Base-by-base conservation (phyloP, 2,329 filamentous ascomycete genomes). In the Apiospora pterosperma region DNA sequence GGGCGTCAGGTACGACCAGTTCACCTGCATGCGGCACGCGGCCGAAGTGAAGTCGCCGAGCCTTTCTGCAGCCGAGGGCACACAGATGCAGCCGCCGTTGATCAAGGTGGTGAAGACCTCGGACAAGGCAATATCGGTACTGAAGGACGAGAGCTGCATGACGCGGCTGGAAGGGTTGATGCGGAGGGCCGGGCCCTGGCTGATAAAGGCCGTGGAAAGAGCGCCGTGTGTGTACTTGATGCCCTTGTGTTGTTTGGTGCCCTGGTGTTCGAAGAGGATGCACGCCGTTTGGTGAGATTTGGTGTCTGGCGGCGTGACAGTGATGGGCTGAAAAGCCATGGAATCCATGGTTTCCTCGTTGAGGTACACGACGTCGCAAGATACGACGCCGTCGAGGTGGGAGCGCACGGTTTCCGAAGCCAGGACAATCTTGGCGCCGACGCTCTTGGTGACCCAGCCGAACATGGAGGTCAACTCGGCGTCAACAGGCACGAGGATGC, bases 211-310 rank as follows among this genome's bases (percentile, higher is more conserved):
- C 0, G 86, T 85, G 1, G 85, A 84, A 1, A 90, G 78, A 0
- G 86, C 82, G 0, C 78, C 77, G 69, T 92, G 89, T 8, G 85
- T 85, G 66, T 90, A 85, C 21, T 89, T 85, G 14, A 88, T 84
- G 1, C 87, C 88, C 64, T 87, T 87, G 0, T 86, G 85, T 61
- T 81, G 82, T 60, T 82, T 83, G 1, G 85, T 84, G 0, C 84
- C 85, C 0, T 85, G 84, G 2, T 84, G 84, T 0, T 84, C 85
- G 66, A 90, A 87, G 5, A 91, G 82, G 3, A 88, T 80, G 70
- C 88, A 90, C 0, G 88, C 88, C 2, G 81, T 79, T 28, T 84
- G 81, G 25, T 82, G 77, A 0, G 81, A 77, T 0, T 76, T 71
- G 0, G 79, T 75, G 6, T 76, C 68, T 0, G 75, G 73, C 0